Evolutionary conservation across 1,284 basidiomycete species (phyloP).

Genomic region (Marasmius sp.): DNA sequence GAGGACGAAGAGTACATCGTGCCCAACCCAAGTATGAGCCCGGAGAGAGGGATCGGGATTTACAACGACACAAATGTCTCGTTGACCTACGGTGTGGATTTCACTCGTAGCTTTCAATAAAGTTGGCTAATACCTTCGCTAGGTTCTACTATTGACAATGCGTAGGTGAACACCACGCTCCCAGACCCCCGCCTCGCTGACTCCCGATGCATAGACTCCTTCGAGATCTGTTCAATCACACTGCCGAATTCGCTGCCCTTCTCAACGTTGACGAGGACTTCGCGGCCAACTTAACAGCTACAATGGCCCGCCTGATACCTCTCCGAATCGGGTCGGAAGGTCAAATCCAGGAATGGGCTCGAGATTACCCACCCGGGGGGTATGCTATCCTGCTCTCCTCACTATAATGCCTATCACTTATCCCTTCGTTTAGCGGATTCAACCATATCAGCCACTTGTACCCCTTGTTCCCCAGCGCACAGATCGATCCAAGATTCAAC

Average conservation of each 20-base stretch:
- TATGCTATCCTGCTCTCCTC: neutral
- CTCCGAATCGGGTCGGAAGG: conserved; percentile 18
- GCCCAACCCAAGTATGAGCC: conserved; percentile 20
- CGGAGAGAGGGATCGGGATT: conserved; percentile 15
- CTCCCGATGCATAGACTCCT: conserved; percentile 7
- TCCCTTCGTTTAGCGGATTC: conserved; percentile 7
- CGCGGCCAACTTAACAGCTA: conserved; percentile 11
- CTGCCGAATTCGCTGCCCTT: conserved; percentile 13
- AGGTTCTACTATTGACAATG: conserved; percentile 20
- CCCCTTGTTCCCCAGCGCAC: conserved; percentile 16
- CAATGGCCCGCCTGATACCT: conserved; percentile 14
- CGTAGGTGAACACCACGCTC: conserved; percentile 5
- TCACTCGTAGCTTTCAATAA: neutral
- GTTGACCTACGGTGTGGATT: conserved; percentile 13
- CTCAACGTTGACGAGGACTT: conserved; percentile 16
- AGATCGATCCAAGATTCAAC: conserved; percentile 19
- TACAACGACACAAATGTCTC: conserved; percentile 17
- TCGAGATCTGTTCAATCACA: conserved; percentile 19
- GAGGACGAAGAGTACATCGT: conserved; percentile 15
- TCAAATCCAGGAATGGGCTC: conserved; percentile 18
- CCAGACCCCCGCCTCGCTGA: neutral
- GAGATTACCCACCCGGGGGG: conserved; percentile 10
- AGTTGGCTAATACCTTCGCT: neutral
- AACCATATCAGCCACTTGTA: conserved; percentile 17
- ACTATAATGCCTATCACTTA: neutral